phyloP scores from a whole-genome alignment of 73 alveolate genomes.

The Effrenium voratum region DNA sequence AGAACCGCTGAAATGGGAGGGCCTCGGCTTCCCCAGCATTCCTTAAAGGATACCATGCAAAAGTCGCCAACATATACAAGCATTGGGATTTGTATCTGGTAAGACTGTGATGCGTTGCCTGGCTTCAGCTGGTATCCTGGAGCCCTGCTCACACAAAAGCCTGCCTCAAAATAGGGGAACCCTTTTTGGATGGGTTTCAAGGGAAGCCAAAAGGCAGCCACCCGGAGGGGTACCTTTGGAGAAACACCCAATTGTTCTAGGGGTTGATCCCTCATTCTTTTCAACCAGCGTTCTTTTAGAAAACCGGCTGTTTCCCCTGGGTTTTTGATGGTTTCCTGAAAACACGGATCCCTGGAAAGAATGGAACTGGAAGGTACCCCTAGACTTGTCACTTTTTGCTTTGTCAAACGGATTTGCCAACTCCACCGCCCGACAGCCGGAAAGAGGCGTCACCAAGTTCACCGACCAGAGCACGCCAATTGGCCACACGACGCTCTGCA shows the following conservation, averaged over 20 bases:
- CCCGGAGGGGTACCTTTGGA: too few relatives aligned
- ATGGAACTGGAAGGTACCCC: not conserved
- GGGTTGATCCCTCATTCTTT: too few relatives aligned
- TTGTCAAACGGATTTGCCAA: not conserved
- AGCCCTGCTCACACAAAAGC: too few relatives aligned
- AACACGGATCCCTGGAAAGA: not conserved
- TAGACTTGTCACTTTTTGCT: not conserved
- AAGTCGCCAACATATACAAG: not conserved
- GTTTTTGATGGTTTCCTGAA: not conserved
- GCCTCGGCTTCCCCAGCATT: not conserved
- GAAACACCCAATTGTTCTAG: too few relatives aligned
- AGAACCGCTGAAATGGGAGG: not conserved
- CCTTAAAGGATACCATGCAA: not conserved
- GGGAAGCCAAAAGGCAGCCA: too few relatives aligned
- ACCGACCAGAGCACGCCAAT: conserved; percentile 64
- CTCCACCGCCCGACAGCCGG: too few relatives aligned
- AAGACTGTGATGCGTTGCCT: not conserved
- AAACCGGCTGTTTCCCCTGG: not conserved
- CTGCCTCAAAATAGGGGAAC: too few relatives aligned
- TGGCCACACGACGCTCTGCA: conserved; percentile 27
- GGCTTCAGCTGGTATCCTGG: too few relatives aligned
- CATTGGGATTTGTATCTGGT: not conserved
- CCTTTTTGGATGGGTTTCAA: too few relatives aligned
- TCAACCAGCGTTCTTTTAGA: too few relatives aligned
- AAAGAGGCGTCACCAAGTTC: conserved; percentile 52